Evolutionary conservation across 2,329 filamentous ascomycete species (phyloP).

Genomic region (Colletotrichum sp.): DNA sequence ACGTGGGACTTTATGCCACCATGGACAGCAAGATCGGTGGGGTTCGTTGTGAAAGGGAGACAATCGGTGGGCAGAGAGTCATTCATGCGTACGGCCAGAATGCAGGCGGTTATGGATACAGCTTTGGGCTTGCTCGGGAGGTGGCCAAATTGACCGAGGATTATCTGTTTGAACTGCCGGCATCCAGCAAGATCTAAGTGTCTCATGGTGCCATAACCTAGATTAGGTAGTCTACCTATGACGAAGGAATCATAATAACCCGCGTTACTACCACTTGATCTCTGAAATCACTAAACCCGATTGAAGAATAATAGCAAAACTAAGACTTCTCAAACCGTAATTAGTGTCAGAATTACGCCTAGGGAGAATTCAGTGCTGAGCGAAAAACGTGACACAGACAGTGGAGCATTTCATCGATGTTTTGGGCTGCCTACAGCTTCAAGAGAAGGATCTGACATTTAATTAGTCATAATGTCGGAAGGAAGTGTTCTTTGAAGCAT

Average conservation of each 20-base stretch:
- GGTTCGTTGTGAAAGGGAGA: neutral
- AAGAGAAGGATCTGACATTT: neutral
- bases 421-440: neutral
- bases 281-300: neutral
- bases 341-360: neutral
- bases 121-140: neutral
- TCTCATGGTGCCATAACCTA: too few species aligned
- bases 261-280: neutral
- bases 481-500: neutral
- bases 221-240: neutral
- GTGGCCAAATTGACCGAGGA: neutral
- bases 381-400: neutral
- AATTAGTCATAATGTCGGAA: fast-evolving
- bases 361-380: neutral
- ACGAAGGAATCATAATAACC: neutral
- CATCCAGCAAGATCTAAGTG: neutral
- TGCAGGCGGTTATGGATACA: neutral
- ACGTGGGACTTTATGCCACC: neutral
- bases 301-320: neutral
- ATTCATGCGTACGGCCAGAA: neutral
- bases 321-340: neutral
- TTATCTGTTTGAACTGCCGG: neutral
- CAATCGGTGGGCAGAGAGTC: neutral
- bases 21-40: neutral
- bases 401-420: neutral